phyloP scores from a whole-genome alignment of 1,284 basidiomycete genomes.

The Sphagnurus paluster region DNA sequence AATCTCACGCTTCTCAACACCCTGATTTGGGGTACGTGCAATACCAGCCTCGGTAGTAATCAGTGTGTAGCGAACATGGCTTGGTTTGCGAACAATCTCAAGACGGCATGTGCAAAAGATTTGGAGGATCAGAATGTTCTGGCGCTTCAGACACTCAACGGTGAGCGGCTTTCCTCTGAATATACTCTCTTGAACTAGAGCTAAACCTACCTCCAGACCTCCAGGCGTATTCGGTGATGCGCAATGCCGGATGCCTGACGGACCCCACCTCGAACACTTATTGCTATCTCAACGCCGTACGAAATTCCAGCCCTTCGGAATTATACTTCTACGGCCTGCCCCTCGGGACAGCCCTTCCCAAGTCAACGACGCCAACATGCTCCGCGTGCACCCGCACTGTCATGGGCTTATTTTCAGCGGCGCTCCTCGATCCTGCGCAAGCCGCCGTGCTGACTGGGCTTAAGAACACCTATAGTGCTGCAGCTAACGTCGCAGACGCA shows the following conservation, averaged over 20 bases:
- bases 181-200: background rate
- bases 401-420: conserved; percentile 48
- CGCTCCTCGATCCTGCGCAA: conserved; percentile 33
- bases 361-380: conserved; percentile 49
- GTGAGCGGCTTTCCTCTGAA: conserved; percentile 34
- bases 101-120: conserved; percentile 52
- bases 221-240: conserved; percentile 58
- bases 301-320: conserved; percentile 53
- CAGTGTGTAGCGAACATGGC: conserved; percentile 63
- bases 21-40: conserved; percentile 77
- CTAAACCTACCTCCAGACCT: conserved; percentile 41
- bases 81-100: conserved; percentile 53
- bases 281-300: conserved; percentile 68
- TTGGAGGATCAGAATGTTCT: conserved; percentile 48
- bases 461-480: conserved; percentile 27
- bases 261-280: conserved; percentile 59
- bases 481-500: conserved; percentile 28
- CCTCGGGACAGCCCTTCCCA: conserved; percentile 52
- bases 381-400: conserved; percentile 57
- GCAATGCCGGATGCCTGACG: conserved; percentile 52
- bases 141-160: conserved; percentile 51
- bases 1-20: conserved; percentile 66
- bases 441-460: conserved; percentile 25
- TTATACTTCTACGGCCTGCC: conserved; percentile 68
- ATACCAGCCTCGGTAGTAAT: conserved; percentile 47